Evolutionary conservation across 768 basidiomycete genomes (phyloP).

Genomic region (Lactifluus subvellereus): DNA sequence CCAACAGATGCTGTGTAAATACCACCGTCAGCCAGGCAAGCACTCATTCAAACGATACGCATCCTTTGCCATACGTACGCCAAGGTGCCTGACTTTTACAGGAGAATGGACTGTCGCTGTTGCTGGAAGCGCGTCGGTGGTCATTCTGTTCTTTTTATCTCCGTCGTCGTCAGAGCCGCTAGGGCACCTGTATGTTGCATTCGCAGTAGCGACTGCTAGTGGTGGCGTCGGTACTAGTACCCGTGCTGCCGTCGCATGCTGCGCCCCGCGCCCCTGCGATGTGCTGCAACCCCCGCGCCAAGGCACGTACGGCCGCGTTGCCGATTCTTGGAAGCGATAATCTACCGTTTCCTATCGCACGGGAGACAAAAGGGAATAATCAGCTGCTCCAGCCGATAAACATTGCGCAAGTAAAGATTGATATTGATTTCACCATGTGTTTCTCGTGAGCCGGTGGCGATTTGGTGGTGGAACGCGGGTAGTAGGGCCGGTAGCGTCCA

Average conservation of each 20-base stretch:
- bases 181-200: background rate
- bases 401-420: too few relatives aligned
- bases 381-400: too few relatives aligned
- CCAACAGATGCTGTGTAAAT: background rate
- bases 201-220: background rate
- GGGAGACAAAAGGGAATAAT: too few relatives aligned
- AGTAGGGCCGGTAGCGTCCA: background rate
- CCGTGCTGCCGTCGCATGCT: background rate
- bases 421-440: conserved; percentile 6
- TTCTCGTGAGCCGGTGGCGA: background rate
- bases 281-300: conserved; percentile 7
- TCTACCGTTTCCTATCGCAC: too few relatives aligned
- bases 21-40: background rate
- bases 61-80: background rate
- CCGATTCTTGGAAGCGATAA: background rate
- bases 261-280: background rate
- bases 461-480: background rate
- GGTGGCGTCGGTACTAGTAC: too few relatives aligned
- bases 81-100: conserved; percentile 4
- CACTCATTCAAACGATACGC: background rate
- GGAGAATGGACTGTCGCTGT: too few relatives aligned
- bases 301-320: conserved; percentile 8
- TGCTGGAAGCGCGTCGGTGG: too few relatives aligned
- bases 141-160: too few relatives aligned
- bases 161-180: background rate